These are phyloP conservation scores for Solanum bulbocastanum DNA, from an alignment of 257 asterid species.

Conservation along the genomic window DNA sequence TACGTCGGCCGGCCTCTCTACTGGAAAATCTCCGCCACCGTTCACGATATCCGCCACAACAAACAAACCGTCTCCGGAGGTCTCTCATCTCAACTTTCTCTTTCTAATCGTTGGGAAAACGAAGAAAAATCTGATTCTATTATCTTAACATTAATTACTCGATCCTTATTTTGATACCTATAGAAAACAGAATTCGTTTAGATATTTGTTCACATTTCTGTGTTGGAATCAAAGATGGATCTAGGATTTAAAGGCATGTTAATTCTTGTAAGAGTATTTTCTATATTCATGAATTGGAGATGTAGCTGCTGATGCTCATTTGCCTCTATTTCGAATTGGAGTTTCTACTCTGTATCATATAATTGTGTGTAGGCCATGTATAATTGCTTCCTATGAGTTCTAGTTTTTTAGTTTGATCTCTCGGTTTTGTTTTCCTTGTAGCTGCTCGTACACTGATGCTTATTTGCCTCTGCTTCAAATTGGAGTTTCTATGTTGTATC, in stretches of 20 bases:
- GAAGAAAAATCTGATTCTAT: neutral
- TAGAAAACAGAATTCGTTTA: neutral
- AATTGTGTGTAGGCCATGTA: neutral
- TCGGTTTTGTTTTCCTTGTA: neutral
- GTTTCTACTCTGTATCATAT: neutral
- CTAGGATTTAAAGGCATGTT: neutral
- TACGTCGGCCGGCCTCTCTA: constrained; percentile 76
- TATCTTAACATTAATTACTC: neutral
- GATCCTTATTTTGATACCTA: neutral
- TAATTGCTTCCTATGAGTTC: neutral
- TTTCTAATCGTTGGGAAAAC: neutral
- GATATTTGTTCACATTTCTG: neutral
- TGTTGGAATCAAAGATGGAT: neutral
- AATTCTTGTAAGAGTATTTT: neutral
- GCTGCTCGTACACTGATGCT: neutral
- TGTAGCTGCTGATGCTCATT: neutral
- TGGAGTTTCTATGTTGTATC: neutral
- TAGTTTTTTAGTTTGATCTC: neutral
- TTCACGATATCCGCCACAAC: constrained; percentile 77
- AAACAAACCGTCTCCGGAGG: constrained; percentile 83
- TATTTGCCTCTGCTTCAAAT: neutral
- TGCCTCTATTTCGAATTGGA: neutral
- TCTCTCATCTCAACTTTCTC: neutral
- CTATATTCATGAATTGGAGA: neutral
- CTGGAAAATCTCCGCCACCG: constrained; percentile 86